Base-by-base conservation (phyloP, 768 basidiomycete genomes). In the Gloeostereum incarnatum region DNA sequence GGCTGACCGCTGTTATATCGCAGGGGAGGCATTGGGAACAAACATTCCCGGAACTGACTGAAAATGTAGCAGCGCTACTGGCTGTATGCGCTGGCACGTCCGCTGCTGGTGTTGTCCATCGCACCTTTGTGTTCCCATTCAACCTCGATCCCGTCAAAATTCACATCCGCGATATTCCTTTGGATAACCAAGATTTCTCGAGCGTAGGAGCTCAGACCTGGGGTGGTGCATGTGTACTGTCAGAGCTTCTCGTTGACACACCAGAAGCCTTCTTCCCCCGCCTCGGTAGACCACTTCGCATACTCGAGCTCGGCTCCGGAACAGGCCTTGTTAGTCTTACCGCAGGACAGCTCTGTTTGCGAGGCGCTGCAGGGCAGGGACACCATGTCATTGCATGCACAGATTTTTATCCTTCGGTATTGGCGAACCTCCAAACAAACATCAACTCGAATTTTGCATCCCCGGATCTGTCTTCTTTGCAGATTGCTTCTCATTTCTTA, bases 161-260 rank as follows among this genome's bases (percentile, higher is more conserved):
- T 8, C 51, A 62, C 36, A 49, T 92, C 35, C 76, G 64, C 21
- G 89, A 91, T 53, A 68, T 78, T 2, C 75, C 84, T 2, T 58
- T 89, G 30, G 71, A 78, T 35, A 78, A 84, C 39, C 59, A 67
- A n/a, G 81, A 86, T 46, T 80, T 75, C 45, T 59, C 63, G 9
- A 82, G 78, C 39, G 76, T 89, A 13, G 89, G 89, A 1, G 78
- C 86, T 19, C 89, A 91, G 59, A 92, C 88, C 0, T 93, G 89
- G 90, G 88, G 87, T 3, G 76, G 81, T 7, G 81, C 86, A 3
- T 88, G 81, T 46, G 73, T 92, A 5, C 66, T 93, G 39, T 74
- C 87, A 0, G 81, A 87, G 51, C 69, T 78, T 58, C 73, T 91
- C 27, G 71, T 71, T 2, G 67, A 77, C 20, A 52, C 64, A 21